These are phyloP conservation scores for Yamadazyma triangularis DNA, from an alignment of 1,139 yeast genomes.

Conservation along the genomic window DNA sequence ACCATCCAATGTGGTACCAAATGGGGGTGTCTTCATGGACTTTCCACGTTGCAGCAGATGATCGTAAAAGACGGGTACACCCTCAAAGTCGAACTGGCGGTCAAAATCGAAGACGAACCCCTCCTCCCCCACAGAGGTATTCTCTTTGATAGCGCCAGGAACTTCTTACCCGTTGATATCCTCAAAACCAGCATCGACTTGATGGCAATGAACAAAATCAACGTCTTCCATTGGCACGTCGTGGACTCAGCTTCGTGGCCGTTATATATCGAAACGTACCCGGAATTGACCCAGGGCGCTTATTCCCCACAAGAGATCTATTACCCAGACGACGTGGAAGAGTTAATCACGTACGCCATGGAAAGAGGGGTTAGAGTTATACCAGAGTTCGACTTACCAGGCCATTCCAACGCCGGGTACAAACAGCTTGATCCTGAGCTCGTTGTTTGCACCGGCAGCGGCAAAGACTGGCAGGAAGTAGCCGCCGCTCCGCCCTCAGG, in stretches of 20 bases:
- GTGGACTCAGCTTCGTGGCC: conserved; percentile 47
- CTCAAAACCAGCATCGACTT: conserved; percentile 36
- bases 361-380: conserved; percentile 39
- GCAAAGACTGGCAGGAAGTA: conserved; percentile 22
- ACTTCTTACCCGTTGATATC: conserved; percentile 27
- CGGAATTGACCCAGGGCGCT: conserved; percentile 40
- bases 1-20: conserved; percentile 27
- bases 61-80: conserved; percentile 21
- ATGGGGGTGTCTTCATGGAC: conserved; percentile 46
- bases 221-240: conserved; percentile 43
- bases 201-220: conserved; percentile 38
- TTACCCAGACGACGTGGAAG: conserved; percentile 23
- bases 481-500: conserved; percentile 47
- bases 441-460: conserved; percentile 29
- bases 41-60: conserved; percentile 43
- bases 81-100: conserved; percentile 28
- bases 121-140: conserved; percentile 39
- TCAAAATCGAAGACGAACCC: conserved; percentile 34
- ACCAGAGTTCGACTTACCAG: conserved; percentile 48
- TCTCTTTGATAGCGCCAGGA: conserved; percentile 40
- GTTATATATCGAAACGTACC: conserved; percentile 25
- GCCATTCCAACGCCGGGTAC: conserved; percentile 45
- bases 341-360: conserved; percentile 32
- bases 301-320: conserved; percentile 31
- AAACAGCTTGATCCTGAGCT: conserved; percentile 27